A percentile compares a stretch with the other conserved stretches of the same genome.
Conservation (phyloP, 164 flowering plant species). For the Nelumbo lutea region DNA sequence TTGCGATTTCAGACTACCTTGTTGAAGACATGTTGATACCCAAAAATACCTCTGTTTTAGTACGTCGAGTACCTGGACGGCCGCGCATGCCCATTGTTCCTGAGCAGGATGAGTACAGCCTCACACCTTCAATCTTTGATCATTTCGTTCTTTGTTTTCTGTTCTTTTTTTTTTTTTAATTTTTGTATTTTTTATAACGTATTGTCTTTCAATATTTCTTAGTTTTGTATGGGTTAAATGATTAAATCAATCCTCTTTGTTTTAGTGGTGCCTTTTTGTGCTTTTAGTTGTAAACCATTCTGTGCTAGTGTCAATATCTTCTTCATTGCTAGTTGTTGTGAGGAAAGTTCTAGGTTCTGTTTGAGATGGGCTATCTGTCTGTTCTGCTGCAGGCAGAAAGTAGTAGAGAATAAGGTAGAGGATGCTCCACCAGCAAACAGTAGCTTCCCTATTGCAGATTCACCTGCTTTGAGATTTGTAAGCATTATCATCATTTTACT, state of each 20-base stretch:
- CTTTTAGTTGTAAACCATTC: no score
- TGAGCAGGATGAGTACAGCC: slow-evolving; percentile 64
- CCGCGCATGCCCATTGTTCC: slow-evolving; percentile 89
- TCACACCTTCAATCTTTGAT: slow-evolving; percentile 27
- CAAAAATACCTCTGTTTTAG: slow-evolving; percentile 88
- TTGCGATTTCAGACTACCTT: slow-evolving; percentile 86
- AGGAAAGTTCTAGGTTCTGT: no score
- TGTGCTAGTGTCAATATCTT: no score
- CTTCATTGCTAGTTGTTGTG: no score
- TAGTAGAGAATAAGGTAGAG: slow-evolving; percentile 36
- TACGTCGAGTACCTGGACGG: slow-evolving; percentile 92
- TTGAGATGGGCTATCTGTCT: slow-evolving; percentile 14
- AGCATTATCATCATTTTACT: slow-evolving; percentile 16
- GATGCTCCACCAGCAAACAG: slow-evolving; percentile 42
- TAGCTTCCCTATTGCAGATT: slow-evolving; percentile 36
- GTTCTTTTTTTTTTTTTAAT: background rate
- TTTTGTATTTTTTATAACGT: no score
- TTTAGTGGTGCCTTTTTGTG: no score
- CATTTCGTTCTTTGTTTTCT: no score
- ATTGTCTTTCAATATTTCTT: background rate
- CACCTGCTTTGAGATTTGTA: slow-evolving; percentile 53
- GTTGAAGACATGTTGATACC: slow-evolving; percentile 92
- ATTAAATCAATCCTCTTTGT: no score
- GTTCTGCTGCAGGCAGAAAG: slow-evolving; percentile 52
- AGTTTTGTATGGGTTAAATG: no score